Conservation (phyloP, 331 rosid genomes). For the Dryas integrifolia region DNA sequence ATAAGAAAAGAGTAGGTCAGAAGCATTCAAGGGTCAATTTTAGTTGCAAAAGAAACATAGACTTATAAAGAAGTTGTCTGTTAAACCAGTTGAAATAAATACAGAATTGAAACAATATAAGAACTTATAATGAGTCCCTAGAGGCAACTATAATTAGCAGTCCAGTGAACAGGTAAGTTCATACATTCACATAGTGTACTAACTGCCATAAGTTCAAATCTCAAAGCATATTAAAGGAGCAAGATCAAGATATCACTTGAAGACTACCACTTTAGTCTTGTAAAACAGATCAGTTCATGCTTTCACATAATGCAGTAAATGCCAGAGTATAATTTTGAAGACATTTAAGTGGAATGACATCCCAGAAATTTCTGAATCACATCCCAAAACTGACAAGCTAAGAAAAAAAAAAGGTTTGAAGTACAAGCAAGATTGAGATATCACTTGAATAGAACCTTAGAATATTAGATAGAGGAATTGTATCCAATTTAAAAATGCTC, state of each 20-base stretch:
- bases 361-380: constrained; percentile 1
- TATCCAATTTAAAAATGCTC: constrained; percentile 9
- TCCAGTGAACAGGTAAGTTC: too few species aligned
- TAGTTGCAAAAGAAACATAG: neutral
- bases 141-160: neutral
- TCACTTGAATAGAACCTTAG: neutral
- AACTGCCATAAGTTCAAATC: neutral
- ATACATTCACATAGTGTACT: neutral
- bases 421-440: neutral
- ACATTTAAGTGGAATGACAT: neutral
- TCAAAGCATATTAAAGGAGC: neutral
- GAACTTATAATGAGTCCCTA: neutral
- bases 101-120: neutral
- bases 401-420: neutral
- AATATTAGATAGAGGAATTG: neutral
- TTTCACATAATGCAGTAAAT: neutral
- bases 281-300: too few species aligned
- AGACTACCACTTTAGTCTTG: neutral
- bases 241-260: neutral
- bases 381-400: neutral
- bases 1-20: neutral
- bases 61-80: neutral
- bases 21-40: neutral
- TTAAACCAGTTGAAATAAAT: neutral
- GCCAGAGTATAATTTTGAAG: neutral